Percentiles rank a stretch among this genome's conserved stretches.
phyloP scores from a whole-genome alignment of 2,329 filamentous ascomycete genomes.

The Westerdykella aurantiaca region DNA sequence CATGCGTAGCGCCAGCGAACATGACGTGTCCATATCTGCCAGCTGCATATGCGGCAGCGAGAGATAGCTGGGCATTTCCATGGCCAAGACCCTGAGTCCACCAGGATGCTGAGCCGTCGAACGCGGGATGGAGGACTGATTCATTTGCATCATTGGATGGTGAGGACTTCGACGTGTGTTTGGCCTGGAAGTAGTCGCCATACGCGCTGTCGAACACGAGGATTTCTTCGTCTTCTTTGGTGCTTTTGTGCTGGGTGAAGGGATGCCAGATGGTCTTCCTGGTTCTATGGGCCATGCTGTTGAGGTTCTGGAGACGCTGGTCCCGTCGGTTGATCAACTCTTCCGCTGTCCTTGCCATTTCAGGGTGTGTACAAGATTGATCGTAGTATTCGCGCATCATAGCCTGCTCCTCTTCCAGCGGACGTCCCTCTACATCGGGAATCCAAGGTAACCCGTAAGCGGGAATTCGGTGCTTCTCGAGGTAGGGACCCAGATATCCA shows the following conservation, averaged over 20 bases:
- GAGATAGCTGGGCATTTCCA: slow-evolving; percentile 63
- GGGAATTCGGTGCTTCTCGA: slow-evolving; percentile 52
- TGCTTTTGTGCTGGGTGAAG: slow-evolving; percentile 71
- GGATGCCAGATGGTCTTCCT: slow-evolving; percentile 67
- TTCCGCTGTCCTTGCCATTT: slow-evolving; percentile 30
- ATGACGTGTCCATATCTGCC: slow-evolving; percentile 84
- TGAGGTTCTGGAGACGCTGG: slow-evolving; percentile 53
- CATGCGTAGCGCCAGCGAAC: slow-evolving; percentile 75
- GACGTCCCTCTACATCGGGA: slow-evolving; percentile 42
- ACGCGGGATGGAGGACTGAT: slow-evolving; percentile 56
- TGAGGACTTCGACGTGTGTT: slow-evolving; percentile 24
- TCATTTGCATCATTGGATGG: slow-evolving; percentile 7
- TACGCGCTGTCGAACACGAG: slow-evolving; percentile 74
- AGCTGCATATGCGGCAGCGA: slow-evolving; percentile 74
- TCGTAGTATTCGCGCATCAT: slow-evolving; percentile 62
- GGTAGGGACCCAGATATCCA: slow-evolving; percentile 62
- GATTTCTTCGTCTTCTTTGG: slow-evolving; percentile 56
- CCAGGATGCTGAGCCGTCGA: slow-evolving; percentile 84
- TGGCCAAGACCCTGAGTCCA: slow-evolving; percentile 88
- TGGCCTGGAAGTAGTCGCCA: slow-evolving; percentile 70
- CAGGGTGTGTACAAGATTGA: background rate
- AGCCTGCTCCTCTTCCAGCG: slow-evolving; percentile 45
- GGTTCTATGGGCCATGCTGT: slow-evolving; percentile 57
- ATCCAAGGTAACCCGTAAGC: slow-evolving; percentile 56
- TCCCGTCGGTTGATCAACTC: slow-evolving; percentile 51